Evolutionary conservation across 2,329 filamentous ascomycete species (phyloP).

Genomic region (Ploettnerulaceae sp.): DNA sequence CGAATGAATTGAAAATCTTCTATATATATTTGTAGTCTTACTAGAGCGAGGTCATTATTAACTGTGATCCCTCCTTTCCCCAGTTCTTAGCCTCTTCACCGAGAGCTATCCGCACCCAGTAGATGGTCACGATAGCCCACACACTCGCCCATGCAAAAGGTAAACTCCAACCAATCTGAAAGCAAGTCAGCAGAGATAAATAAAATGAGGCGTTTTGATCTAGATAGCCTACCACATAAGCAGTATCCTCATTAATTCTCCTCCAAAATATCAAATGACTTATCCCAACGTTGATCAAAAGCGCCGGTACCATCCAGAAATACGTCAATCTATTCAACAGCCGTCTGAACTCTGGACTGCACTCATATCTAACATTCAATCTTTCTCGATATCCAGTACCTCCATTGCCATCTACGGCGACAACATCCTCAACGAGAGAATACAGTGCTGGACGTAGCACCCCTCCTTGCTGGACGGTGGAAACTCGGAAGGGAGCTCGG

Average conservation of each 20-base stretch:
- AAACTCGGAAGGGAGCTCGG: constrained; percentile 46
- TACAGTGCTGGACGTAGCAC: constrained; percentile 50
- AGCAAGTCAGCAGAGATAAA: neutral
- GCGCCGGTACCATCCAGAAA: constrained; percentile 42
- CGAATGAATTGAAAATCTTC: too few relatives aligned
- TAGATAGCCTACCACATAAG: constrained; percentile 3
- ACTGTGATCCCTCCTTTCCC: constrained; percentile 1
- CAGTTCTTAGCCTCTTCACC: constrained; percentile 4
- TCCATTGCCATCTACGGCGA: constrained; percentile 48
- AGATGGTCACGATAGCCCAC: constrained; percentile 4
- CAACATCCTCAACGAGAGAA: constrained; percentile 49
- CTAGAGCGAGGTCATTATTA: neutral
- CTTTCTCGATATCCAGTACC: constrained; percentile 48
- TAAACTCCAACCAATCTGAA: constrained; percentile 5
- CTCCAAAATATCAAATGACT: constrained; percentile 6
- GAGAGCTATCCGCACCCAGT: constrained; percentile 4
- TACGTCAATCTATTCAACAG: constrained; percentile 48
- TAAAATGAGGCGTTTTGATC: neutral
- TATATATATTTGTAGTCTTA: too few relatives aligned
- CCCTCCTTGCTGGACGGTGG: constrained; percentile 45
- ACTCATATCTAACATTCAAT: constrained; percentile 47
- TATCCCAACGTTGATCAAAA: neutral
- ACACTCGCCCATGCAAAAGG: constrained; percentile 5
- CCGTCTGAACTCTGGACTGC: constrained; percentile 47
- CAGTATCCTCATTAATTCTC: constrained; percentile 5